Percentiles rank a stretch among this genome's conserved stretches.
These are phyloP conservation scores for Nicotiana tomentosiformis DNA, from an alignment of 257 asterid species.

Conservation along the genomic window DNA sequence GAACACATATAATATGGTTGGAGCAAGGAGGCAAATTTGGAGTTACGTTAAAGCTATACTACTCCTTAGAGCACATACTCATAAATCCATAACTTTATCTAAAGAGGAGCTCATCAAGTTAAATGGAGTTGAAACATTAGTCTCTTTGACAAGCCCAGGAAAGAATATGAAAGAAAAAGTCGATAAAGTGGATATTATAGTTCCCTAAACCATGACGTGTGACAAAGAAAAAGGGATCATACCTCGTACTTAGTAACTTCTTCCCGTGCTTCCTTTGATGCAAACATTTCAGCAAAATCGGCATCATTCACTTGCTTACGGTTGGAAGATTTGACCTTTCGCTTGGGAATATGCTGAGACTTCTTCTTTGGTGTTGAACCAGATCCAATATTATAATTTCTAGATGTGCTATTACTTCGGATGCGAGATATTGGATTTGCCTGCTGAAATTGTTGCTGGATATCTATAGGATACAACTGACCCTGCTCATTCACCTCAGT, in stretches of 20 bases:
- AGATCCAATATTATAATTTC: conserved; percentile 48
- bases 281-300: conserved; percentile 57
- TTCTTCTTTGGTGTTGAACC: conserved; percentile 49
- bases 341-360: conserved; percentile 38
- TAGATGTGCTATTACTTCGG: conserved; percentile 52
- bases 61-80: background rate
- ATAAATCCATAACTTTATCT: background rate
- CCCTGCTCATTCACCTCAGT: conserved; percentile 28
- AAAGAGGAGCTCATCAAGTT: background rate
- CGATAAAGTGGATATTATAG: background rate
- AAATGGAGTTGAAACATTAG: background rate
- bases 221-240: conserved; percentile 1
- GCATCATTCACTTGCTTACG: conserved; percentile 45
- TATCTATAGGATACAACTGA: conserved; percentile 27
- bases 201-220: background rate
- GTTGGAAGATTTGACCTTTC: conserved; percentile 34
- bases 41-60: background rate
- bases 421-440: conserved; percentile 50
- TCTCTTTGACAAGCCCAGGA: background rate
- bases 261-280: conserved; percentile 60
- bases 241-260: conserved; percentile 71
- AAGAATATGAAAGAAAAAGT: background rate
- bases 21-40: background rate
- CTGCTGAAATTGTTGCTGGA: conserved; percentile 34
- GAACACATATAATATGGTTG: background rate